Evolutionary conservation across 2,329 filamentous ascomycete genomes (phyloP).

Genomic region (Calonectria pteridis): DNA sequence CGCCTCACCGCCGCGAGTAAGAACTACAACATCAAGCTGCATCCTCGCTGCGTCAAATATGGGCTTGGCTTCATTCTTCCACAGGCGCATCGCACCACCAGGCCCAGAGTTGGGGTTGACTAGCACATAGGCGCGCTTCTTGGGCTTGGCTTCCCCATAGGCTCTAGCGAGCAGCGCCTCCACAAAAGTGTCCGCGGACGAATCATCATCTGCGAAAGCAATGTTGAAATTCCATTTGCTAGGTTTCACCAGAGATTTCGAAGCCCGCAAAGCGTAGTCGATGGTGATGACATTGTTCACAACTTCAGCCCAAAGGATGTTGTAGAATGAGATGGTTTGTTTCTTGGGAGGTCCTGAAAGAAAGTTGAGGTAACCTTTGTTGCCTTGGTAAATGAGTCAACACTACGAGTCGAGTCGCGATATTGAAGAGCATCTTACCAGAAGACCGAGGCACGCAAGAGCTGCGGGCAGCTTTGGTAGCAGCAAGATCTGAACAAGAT

Average conservation of each 20-base stretch:
- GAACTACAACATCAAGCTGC: slow-evolving; percentile 78
- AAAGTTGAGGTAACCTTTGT: neutral
- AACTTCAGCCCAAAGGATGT: slow-evolving; percentile 85
- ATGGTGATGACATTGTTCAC: slow-evolving; percentile 73
- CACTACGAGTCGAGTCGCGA: neutral
- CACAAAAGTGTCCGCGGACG: slow-evolving; percentile 71
- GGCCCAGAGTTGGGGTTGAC: slow-evolving; percentile 93
- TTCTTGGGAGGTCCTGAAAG: slow-evolving; percentile 28
- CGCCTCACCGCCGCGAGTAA: slow-evolving; percentile 81
- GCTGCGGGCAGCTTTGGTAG: slow-evolving; percentile 36
- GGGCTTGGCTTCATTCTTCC: slow-evolving; percentile 81
- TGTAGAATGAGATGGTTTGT: slow-evolving; percentile 77
- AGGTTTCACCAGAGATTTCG: slow-evolving; percentile 71
- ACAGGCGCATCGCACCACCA: slow-evolving; percentile 79
- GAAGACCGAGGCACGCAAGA: slow-evolving; percentile 38
- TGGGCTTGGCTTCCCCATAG: slow-evolving; percentile 76
- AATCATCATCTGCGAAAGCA: slow-evolving; percentile 38
- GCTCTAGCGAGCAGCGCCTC: slow-evolving; percentile 74
- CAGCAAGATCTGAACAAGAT: slow-evolving; percentile 39
- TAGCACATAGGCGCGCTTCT: slow-evolving; percentile 86
- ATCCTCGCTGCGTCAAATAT: slow-evolving; percentile 87
- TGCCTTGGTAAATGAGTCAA: neutral
- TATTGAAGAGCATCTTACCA: slow-evolving; percentile 28
- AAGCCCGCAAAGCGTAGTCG: slow-evolving; percentile 74
- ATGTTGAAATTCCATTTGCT: slow-evolving; percentile 69